Conservation (phyloP, 73 alveolate species). For the Stentor coeruleus region DNA sequence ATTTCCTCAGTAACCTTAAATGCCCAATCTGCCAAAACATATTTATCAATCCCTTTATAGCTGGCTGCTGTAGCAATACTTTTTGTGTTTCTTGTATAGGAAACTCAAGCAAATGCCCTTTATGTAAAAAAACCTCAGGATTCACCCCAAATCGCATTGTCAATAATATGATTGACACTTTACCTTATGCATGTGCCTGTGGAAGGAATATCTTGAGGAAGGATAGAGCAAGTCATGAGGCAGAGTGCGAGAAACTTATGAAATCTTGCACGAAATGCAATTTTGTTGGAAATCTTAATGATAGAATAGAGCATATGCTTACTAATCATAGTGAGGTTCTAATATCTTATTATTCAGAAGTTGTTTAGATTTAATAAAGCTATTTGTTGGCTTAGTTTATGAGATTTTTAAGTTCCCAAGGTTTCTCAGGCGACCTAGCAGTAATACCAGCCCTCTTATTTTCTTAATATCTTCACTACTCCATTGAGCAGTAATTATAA, state of each 20-base stretch:
- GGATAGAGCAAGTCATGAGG: neutral
- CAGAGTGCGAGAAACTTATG: neutral
- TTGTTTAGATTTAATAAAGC: too few relatives aligned
- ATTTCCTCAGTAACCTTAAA: neutral
- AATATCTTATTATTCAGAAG: neutral
- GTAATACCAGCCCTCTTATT: constrained; percentile 70
- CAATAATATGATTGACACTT: neutral
- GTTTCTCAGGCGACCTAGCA: constrained; percentile 98
- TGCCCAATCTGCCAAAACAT: neutral
- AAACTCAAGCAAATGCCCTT: neutral
- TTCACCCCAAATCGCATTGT: constrained; percentile 3
- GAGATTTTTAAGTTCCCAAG: constrained; percentile 69
- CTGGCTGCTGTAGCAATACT: neutral
- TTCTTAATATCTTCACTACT: constrained; percentile 53
- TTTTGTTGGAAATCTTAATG: neutral
- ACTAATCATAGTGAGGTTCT: neutral
- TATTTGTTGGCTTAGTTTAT: too few relatives aligned
- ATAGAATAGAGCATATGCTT: neutral
- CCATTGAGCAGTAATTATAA: constrained; percentile 43
- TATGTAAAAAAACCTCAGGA: neutral
- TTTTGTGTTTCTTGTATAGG: neutral
- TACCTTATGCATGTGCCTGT: neutral
- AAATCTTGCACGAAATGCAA: neutral
- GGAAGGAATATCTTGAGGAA: neutral
- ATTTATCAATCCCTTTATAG: neutral